Conservation (phyloP, 2,329 filamentous ascomycete genomes). For the Colletotrichum chrysophilum region DNA sequence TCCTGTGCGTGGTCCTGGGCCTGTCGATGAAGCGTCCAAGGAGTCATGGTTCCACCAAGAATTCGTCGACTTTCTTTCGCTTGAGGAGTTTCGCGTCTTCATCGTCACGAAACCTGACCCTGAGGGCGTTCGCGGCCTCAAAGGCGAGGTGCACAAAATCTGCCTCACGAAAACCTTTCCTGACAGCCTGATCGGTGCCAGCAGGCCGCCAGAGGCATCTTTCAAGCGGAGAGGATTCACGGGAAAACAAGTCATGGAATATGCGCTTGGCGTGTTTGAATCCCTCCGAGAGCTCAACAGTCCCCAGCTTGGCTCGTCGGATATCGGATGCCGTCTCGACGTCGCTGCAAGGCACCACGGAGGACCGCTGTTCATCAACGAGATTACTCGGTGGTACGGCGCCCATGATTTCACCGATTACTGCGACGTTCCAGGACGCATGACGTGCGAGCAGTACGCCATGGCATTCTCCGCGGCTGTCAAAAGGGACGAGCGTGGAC, state of each 20-base stretch:
- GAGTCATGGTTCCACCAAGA: background rate
- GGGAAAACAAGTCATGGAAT: background rate
- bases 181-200: background rate
- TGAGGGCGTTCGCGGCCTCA: background rate
- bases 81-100: background rate
- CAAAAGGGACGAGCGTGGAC: background rate
- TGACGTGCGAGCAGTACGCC: background rate
- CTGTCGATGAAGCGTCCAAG: background rate
- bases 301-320: background rate
- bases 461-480: background rate
- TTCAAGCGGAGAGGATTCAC: background rate
- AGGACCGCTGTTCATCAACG: background rate
- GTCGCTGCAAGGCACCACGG: background rate
- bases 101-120: background rate
- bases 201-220: no score
- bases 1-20: background rate
- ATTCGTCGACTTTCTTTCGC: background rate
- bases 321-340: background rate
- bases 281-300: background rate
- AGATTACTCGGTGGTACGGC: background rate
- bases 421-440: background rate
- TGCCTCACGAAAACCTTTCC: no score
- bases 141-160: background rate
- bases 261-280: background rate
- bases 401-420: background rate